Percentiles rank a stretch among this genome's conserved stretches.
These are phyloP conservation scores for Megacollybia marginata DNA, from an alignment of 768 basidiomycete species.

Conservation along the genomic window DNA sequence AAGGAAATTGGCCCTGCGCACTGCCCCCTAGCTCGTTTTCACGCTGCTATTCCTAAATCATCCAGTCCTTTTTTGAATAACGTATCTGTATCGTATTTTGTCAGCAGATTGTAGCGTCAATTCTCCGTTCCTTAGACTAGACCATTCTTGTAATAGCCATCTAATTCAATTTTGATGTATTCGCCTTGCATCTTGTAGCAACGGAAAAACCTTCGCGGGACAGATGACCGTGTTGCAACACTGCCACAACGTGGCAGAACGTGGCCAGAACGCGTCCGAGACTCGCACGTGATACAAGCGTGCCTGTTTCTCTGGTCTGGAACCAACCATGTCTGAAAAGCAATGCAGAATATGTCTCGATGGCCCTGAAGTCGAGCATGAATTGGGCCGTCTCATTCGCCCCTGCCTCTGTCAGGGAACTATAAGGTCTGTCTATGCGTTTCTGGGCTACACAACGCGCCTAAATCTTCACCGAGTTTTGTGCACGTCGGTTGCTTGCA, in stretches of 20 bases:
- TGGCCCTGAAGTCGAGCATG: constrained; percentile 48
- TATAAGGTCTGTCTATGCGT: constrained; percentile 37
- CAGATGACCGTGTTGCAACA: too few species aligned
- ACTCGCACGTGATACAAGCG: too few species aligned
- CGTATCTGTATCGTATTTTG: not conserved
- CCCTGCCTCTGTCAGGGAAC: constrained; percentile 63
- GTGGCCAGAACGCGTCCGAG: too few species aligned
- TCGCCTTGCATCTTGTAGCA: too few species aligned
- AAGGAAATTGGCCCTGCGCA: constrained; percentile 65
- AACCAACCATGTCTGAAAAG: constrained; percentile 28
- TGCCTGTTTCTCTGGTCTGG: too few species aligned
- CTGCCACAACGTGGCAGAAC: too few species aligned
- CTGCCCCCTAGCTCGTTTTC: constrained; percentile 54
- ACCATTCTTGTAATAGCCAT: too few species aligned
- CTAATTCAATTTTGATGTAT: too few species aligned
- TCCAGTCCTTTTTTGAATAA: not conserved
- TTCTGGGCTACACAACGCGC: constrained; percentile 5
- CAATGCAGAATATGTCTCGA: constrained; percentile 86
- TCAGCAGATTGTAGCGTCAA: too few species aligned
- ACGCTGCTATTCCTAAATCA: constrained; percentile 47
- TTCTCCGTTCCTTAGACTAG: too few species aligned
- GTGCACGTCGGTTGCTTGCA: constrained; percentile 78
- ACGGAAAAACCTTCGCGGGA: too few species aligned
- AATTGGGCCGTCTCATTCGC: constrained; percentile 70
- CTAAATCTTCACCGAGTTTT: constrained; percentile 34